Evolutionary conservation across 768 basidiomycete species (phyloP).

Genomic region (Lactifluus hygrophoroides): DNA sequence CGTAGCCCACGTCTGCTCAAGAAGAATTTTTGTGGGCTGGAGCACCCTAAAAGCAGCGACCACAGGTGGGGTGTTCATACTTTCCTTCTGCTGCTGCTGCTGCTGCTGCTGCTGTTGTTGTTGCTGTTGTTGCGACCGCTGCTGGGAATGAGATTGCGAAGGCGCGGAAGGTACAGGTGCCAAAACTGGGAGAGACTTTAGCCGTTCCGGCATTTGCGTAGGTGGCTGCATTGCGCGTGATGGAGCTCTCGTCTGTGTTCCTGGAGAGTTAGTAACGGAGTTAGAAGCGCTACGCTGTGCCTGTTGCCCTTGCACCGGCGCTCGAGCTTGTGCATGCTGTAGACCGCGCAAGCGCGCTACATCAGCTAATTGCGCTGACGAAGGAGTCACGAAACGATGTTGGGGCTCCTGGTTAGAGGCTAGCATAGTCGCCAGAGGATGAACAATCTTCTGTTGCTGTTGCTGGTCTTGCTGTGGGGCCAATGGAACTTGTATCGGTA

Average conservation of each 20-base stretch:
- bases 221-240: background rate
- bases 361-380: background rate
- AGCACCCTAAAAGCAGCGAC: constrained; percentile 13
- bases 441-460: constrained; percentile 3
- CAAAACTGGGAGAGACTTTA: background rate
- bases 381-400: background rate
- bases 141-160: background rate
- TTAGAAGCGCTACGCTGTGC: background rate
- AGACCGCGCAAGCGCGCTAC: background rate
- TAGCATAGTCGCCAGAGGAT: background rate
- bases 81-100: background rate
- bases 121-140: background rate
- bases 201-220: background rate
- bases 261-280: background rate
- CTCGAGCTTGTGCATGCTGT: background rate
- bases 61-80: background rate
- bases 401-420: background rate
- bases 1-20: constrained; percentile 16
- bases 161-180: background rate
- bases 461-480: background rate
- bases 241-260: background rate
- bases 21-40: constrained; percentile 13
- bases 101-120: background rate
- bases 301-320: background rate
- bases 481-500: background rate